Evolutionary conservation across 257 asterid genomes (phyloP).

Genomic region (Echium plantagineum): DNA sequence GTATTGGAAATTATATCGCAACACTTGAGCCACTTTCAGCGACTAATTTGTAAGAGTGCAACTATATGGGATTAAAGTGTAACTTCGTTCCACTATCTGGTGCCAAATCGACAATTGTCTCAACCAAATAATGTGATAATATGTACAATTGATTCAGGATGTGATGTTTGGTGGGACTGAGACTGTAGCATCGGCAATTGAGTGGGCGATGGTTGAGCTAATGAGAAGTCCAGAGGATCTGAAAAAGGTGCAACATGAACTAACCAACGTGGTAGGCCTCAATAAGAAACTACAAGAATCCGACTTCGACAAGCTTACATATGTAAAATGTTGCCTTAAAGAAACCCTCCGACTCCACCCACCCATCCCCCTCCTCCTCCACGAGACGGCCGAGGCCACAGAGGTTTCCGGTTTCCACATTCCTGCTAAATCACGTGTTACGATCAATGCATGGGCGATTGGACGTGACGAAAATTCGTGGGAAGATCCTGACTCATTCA

Average conservation of each 20-base stretch:
- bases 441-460: constrained; percentile 43
- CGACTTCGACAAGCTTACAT: constrained; percentile 32
- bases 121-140: too few relatives aligned
- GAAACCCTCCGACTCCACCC: constrained; percentile 50
- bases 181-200: constrained; percentile 35
- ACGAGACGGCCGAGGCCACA: constrained; percentile 24
- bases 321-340: constrained; percentile 27
- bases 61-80: too few relatives aligned
- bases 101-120: too few relatives aligned
- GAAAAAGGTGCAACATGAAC: constrained; percentile 28
- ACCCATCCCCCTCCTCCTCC: constrained; percentile 37
- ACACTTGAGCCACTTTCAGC: too few relatives aligned
- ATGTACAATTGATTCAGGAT: constrained; percentile 12
- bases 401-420: constrained; percentile 27
- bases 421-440: constrained; percentile 31
- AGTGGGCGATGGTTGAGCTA: constrained; percentile 49
- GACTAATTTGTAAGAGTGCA: too few relatives aligned
- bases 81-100: too few relatives aligned
- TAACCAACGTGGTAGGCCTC: constrained; percentile 21
- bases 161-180: constrained; percentile 51
- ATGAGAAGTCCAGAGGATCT: constrained; percentile 31
- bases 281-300: constrained; percentile 28
- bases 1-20: too few relatives aligned
- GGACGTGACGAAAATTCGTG: constrained; percentile 35
- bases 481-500: constrained; percentile 29